A percentile compares a stretch with the other conserved stretches of the same genome.
Evolutionary conservation across 1,139 yeast genomes (phyloP).

Genomic region (Blastobotrys persicus): DNA sequence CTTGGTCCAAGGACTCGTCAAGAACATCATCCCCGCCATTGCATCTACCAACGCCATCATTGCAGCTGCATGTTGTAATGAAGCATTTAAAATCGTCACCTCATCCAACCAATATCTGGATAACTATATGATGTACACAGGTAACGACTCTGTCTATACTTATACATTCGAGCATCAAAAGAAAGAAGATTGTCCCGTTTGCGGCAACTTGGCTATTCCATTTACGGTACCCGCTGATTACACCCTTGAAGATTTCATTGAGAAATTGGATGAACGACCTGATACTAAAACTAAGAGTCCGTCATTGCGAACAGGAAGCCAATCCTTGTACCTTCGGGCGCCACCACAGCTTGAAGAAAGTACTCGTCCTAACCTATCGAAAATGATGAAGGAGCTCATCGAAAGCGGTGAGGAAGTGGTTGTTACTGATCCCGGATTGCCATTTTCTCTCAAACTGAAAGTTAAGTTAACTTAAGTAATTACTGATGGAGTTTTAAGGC

Average conservation of each 20-base stretch:
- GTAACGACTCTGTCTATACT: constrained; percentile 72
- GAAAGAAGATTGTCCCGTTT: constrained; percentile 66
- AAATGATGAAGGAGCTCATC: constrained; percentile 43
- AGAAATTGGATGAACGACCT: constrained; percentile 35
- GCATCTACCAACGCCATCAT: constrained; percentile 92
- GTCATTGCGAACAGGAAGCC: constrained; percentile 47
- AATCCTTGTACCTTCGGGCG: constrained; percentile 48
- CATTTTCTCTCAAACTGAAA: constrained; percentile 42
- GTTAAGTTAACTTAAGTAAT: constrained; percentile 21
- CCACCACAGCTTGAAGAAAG: constrained; percentile 52
- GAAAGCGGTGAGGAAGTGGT: constrained; percentile 49
- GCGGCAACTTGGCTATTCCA: constrained; percentile 51
- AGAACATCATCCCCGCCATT: constrained; percentile 89
- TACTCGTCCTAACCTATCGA: constrained; percentile 48
- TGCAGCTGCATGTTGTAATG: constrained; percentile 89
- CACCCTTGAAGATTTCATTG: constrained; percentile 52
- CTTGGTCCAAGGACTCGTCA: constrained; percentile 82
- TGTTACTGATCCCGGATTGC: constrained; percentile 57
- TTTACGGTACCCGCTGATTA: constrained; percentile 41
- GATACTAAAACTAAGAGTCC: constrained; percentile 49
- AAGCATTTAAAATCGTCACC: constrained; percentile 75
- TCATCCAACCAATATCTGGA: constrained; percentile 64
- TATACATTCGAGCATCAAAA: constrained; percentile 65
- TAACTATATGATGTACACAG: constrained; percentile 86
- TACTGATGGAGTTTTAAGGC: no score